Conservation (phyloP, 768 basidiomycete species). For the Tricholoma matsutake region DNA sequence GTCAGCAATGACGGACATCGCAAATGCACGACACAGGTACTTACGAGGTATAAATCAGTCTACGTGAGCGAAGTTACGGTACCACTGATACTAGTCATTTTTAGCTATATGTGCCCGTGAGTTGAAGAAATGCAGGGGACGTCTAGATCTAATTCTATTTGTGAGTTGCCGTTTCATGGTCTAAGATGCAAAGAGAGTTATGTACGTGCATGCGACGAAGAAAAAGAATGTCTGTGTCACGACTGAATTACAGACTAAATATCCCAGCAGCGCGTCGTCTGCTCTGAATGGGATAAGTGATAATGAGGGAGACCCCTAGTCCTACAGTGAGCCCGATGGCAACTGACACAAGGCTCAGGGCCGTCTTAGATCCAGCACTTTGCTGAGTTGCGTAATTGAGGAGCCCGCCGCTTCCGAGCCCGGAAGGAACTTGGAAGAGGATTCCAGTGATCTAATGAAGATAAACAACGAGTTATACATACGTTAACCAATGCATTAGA, state of each 20-base stretch:
- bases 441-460: slow-evolving; percentile 63
- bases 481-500: background rate
- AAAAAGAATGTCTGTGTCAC: no score
- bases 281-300: slow-evolving; percentile 64
- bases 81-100: no score
- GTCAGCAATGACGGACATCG: no score
- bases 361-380: slow-evolving; percentile 66
- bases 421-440: slow-evolving; percentile 82
- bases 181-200: no score
- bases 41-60: no score
- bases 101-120: no score
- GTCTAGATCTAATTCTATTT: no score
- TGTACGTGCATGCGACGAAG: no score
- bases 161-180: no score
- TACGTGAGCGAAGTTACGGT: no score
- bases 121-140: no score
- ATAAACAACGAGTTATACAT: background rate
- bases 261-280: slow-evolving; percentile 54
- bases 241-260: slow-evolving; percentile 52
- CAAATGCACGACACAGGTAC: no score
- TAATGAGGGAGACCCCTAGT: slow-evolving; percentile 62
- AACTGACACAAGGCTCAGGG: slow-evolving; percentile 72
- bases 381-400: slow-evolving; percentile 63
- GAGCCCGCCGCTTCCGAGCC: slow-evolving; percentile 76
- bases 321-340: slow-evolving; percentile 81